Base-by-base conservation (phyloP, 257 asterid genomes). In the Rehmannia glutinosa region DNA sequence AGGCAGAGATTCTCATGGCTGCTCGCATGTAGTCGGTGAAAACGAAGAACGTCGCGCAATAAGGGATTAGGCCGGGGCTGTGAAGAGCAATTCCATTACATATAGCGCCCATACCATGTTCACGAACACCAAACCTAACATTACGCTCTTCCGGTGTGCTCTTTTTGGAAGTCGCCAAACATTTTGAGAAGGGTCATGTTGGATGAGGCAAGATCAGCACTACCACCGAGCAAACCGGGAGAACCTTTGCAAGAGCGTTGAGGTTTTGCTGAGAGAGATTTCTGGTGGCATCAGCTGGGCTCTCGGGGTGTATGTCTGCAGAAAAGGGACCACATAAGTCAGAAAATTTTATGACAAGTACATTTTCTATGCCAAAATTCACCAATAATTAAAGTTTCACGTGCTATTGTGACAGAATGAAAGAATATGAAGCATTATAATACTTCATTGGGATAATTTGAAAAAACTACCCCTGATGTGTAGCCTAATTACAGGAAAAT, bases 181-280 rank as follows among this genome's bases (percentile, higher is more conserved):
- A 72, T 72, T 84, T 88, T 88, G 59, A 88, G 58, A 68, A 88
- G 91, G 33, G 96, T 88, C 96, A 88, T 88, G 80, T 88, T 88
- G 76, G 96, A 88, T 21, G 96, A 86, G 56, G 96, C 96, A n/a
- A 88, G 91, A 75, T 88, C 96, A 46, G 96, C 96, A 74, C 96
- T 88, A 56, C 96, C 96, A 20, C 96, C 96, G 32, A 88, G 73
- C 55, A 88, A 80, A 64, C 96, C 96, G 96, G 96, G 53, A 88
- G 86, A 55, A 86, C 94, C 80, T 86, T 88, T 32, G 87, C 96
- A 35, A 88, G 91, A 47, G 96, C 89, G 55, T 88, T 88, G 42
- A 88, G 84, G 67, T 83, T 83, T 77, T 62, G 63, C 54, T 88
- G 96, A 9, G 96, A 88, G 27, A 88, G 80, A 43, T 88, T 88